Conservation (phyloP, 2,329 filamentous ascomycete genomes). For the Penicillium sclerotiorum region DNA sequence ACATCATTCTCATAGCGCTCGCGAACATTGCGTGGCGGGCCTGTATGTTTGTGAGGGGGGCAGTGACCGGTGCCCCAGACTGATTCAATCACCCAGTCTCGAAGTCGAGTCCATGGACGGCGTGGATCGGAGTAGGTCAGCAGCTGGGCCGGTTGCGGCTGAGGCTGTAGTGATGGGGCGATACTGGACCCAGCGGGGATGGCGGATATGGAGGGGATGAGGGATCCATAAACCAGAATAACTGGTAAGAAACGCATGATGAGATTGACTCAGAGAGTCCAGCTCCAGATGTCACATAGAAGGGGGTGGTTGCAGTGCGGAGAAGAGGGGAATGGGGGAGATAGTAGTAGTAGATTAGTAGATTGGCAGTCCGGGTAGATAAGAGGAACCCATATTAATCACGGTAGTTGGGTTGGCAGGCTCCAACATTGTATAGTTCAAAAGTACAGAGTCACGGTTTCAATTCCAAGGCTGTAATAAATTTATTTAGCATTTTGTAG, state of each 20-base stretch:
- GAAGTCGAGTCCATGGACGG: constrained; percentile 42
- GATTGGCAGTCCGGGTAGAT: no score
- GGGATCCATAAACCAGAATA: constrained; percentile 21
- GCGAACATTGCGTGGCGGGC: constrained; percentile 42
- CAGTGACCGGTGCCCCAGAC: constrained; percentile 44
- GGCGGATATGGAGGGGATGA: constrained; percentile 27
- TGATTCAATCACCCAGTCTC: constrained; percentile 47
- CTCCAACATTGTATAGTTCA: no score
- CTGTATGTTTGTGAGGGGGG: constrained; percentile 24
- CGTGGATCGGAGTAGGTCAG: constrained; percentile 32
- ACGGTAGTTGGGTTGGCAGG: no score
- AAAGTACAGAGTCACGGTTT: no score
- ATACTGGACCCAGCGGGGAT: constrained; percentile 42
- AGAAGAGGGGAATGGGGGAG: no score
- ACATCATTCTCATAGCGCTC: constrained; percentile 74
- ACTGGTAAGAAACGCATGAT: constrained; percentile 24
- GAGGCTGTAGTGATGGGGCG: constrained; percentile 31
- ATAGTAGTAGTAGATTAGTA: no score
- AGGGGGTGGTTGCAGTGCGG: no score
- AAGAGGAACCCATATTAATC: no score
- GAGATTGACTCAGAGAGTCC: no score
- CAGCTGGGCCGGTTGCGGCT: constrained; percentile 25
- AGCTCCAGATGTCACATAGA: no score
- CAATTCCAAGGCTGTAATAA: no score
- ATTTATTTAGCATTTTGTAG: no score